Evolutionary conservation across 768 basidiomycete genomes (phyloP), one percentile per base, ranked within the genome.

Genomic region (Hygrophoropsis aurantiaca): DNA sequence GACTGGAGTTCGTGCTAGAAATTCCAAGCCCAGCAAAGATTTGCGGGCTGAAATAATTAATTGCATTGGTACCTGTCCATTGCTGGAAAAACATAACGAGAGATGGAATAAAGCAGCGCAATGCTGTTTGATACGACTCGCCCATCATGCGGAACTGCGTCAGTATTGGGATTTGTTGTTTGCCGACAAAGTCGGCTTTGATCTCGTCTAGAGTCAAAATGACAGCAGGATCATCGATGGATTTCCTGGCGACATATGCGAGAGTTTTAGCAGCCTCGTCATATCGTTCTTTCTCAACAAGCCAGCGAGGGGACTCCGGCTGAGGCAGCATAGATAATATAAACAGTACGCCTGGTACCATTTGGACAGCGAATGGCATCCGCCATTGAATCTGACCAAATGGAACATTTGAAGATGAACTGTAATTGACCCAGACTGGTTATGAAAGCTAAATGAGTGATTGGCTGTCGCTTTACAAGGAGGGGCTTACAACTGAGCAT

Each of bases 301-400:
- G 60, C 75, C 75, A 80, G n/a, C 79, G 68, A 11, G 80, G 80
- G 1, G 79, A 80, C 53, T 81, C 80, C 5, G 78, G 75, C 47
- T 79, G 75, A 43, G 71, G 72, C 6, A 70, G 38, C 73, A 81
- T 78, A 5, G 65, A 57, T 27, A 72, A 46, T 7, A 75, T 54
- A 53, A 83, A 75, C 0, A 82, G 50, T 15, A 77, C 57, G 2
- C 79, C 78, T 4, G 79, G 81, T 33, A 83, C 51, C 42, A 81
- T 55, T 60, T 80, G 79, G 26, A 80, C 46, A 30, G 72, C 71
- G 46, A 81, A 73, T 0, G 78, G 78, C 49, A 80, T 65, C 11
- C 78, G 74, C 79, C 79, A 81, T 41, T 78, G 77, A 57, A 68
- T 64, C 40, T 75, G 59, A n/a, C 65, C 65, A 5, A 50, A 58